These are phyloP conservation scores for Boletus rufocinnamomeus DNA, from an alignment of 768 basidiomycete genomes.

Conservation along the genomic window DNA sequence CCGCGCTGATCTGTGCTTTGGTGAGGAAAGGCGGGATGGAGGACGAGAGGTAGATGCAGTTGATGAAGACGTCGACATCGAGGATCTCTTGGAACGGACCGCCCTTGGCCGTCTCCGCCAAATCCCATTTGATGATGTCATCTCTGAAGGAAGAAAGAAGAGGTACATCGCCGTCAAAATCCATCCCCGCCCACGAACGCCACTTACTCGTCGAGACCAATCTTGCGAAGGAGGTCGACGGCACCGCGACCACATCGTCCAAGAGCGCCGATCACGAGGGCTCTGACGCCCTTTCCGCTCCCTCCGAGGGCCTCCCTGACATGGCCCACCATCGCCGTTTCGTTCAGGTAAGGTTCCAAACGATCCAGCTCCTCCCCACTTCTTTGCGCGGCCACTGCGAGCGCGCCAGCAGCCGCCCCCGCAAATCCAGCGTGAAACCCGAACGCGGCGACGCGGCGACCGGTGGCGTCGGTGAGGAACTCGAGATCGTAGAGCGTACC, in stretches of 20 bases:
- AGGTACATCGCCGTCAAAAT: background rate
- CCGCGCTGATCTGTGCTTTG: conserved; percentile 64
- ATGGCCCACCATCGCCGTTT: conserved; percentile 74
- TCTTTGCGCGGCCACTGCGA: conserved; percentile 72
- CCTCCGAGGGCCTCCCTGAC: conserved; percentile 69
- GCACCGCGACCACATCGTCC: conserved; percentile 95
- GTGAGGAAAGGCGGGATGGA: conserved; percentile 84
- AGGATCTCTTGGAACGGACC: conserved; percentile 96
- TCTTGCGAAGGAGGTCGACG: conserved; percentile 92
- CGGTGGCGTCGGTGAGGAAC: conserved; percentile 82
- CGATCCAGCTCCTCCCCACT: conserved; percentile 60
- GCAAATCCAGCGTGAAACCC: conserved; percentile 99
- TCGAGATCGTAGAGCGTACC: conserved; percentile 95
- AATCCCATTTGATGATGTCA: conserved; percentile 96
- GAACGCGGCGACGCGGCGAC: conserved; percentile 95
- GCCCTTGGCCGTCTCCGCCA: conserved; percentile 94
- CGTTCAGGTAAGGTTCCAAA: conserved; percentile 82
- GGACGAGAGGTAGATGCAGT: conserved; percentile 96
- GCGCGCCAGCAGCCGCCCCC: conserved; percentile 90
- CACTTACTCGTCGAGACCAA: conserved; percentile 90
- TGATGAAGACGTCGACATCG: conserved; percentile 96
- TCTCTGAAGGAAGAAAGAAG: conserved; percentile 51
- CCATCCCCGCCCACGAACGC: background rate
- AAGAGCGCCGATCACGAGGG: conserved; percentile 93
- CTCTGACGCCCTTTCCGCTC: conserved; percentile 73